Conservation (phyloP, 2,329 filamentous ascomycete genomes). For the Fusarium sp. region DNA sequence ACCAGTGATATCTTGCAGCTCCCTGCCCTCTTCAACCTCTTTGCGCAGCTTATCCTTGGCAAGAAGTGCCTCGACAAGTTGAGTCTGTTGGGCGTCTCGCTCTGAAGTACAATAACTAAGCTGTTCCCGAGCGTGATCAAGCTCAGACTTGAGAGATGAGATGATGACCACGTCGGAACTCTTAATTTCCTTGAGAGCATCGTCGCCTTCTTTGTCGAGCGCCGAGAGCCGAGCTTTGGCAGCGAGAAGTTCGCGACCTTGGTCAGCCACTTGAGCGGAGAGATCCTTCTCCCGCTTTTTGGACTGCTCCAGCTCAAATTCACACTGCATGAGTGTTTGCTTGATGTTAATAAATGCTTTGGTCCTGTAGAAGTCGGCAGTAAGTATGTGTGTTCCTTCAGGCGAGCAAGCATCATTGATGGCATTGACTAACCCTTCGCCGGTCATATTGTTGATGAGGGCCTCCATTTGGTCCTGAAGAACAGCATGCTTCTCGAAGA, state of each 20-base stretch:
- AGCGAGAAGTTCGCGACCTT: conserved; percentile 66
- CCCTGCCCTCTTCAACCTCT: conserved; percentile 62
- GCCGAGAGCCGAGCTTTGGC: conserved; percentile 66
- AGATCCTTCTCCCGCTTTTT: conserved; percentile 60
- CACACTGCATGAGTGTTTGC: conserved; percentile 59
- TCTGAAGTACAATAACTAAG: conserved; percentile 63
- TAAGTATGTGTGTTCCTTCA: conserved; percentile 57
- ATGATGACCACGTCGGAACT: conserved; percentile 69
- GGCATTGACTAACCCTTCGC: conserved; percentile 66
- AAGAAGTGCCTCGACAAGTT: conserved; percentile 70
- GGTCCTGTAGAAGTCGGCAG: conserved; percentile 61
- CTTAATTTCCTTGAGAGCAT: conserved; percentile 70
- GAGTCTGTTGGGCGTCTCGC: conserved; percentile 68
- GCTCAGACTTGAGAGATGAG: conserved; percentile 68
- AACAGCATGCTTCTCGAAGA: conserved; percentile 70
- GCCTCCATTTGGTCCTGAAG: conserved; percentile 69
- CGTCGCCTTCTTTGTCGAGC: conserved; percentile 65
- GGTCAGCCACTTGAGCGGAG: conserved; percentile 63
- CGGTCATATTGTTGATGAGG: conserved; percentile 63
- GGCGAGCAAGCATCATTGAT: conserved; percentile 49
- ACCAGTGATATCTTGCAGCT: conserved; percentile 55
- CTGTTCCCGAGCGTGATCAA: conserved; percentile 66
- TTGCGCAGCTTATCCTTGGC: conserved; percentile 71
- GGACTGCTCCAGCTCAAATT: conserved; percentile 61
- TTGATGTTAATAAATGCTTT: conserved; percentile 66